phyloP scores from a whole-genome alignment of 2,329 filamentous ascomycete species.

The Epicoccum nigrum region DNA sequence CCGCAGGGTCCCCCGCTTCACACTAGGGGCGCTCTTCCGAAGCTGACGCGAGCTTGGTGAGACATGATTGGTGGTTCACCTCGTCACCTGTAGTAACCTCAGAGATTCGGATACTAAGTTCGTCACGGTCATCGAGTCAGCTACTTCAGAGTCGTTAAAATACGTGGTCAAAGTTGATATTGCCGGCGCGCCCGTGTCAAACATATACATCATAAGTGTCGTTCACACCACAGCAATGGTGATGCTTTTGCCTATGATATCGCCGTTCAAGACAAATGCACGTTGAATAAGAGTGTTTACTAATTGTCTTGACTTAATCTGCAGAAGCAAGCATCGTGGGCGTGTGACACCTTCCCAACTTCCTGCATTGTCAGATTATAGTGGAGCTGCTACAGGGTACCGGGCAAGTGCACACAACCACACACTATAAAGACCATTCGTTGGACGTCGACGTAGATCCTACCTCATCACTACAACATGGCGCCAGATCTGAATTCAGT shows the following conservation, averaged over 20 bases:
- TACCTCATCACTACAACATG: conserved; percentile 32
- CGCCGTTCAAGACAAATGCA: no score
- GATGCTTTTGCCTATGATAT: no score
- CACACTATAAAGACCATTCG: neutral
- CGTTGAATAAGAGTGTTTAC: no score
- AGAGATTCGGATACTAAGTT: neutral
- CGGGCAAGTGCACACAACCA: neutral
- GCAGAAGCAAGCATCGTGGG: no score
- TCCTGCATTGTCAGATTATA: neutral
- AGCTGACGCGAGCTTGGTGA: neutral
- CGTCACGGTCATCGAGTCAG: neutral
- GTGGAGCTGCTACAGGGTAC: neutral
- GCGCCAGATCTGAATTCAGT: conserved; percentile 52
- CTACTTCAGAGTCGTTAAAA: neutral
- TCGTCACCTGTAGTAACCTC: neutral
- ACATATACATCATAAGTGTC: no score
- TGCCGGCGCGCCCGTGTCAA: no score
- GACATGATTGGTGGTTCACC: neutral
- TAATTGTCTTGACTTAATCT: no score
- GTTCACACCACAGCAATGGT: no score
- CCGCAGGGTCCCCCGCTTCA: conserved; percentile 8
- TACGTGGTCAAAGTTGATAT: neutral
- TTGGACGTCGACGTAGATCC: no score
- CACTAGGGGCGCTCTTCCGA: neutral
- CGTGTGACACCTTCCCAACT: no score